Evolutionary conservation across 2,329 filamentous ascomycete species (phyloP), one percentile per base, ranked within the genome.

Genomic region (Trichoderma gracile): DNA sequence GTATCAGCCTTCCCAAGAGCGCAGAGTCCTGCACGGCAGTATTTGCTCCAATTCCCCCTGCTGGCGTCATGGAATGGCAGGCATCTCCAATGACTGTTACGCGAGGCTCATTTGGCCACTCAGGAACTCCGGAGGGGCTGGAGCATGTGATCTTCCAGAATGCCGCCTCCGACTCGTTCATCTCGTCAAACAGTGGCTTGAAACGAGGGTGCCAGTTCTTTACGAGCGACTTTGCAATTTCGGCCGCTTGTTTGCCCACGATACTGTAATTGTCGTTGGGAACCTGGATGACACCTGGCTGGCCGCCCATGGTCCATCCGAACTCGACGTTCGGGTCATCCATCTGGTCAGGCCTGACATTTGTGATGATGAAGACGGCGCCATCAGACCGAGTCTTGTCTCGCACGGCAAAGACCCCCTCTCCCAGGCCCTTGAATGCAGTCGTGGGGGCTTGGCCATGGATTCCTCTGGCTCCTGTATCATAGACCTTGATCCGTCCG

Each of bases 101-200:
- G 0, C 85, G 78, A 0, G 82, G 79, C 60, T 86, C 80, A 50
- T 85, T 88, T 9, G 75, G 69, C 86, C 86, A 89, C 50, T 82
- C 78, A 0, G 86, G 86, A 0, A 89, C 84, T 1, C 86, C 85
- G 0, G 78, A 78, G 0, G 86, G 86, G 0, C 79, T 81, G 0
- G 85, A 87, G 68, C 84, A 88, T 2, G 86, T 88, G 54, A 89
- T 88, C 69, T 87, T 89, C 84, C 85, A 88, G 68, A 89, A 89
- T 0, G 86, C 86, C 0, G 86, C 83, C 67, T 89, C 84, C 0
- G 73, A 67, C 63, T 81, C 82, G 5, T 76, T 71, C 83, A 88
- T 87, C 42, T 86, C 69, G 6, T 87, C 84, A 65, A 89, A 83
- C 0, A 89, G 73, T 1, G 84, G 79, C 71, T 78, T 81, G 52